These are phyloP conservation scores for Malus sieversii DNA, from an alignment of 306 rosid species.

Conservation along the genomic window DNA sequence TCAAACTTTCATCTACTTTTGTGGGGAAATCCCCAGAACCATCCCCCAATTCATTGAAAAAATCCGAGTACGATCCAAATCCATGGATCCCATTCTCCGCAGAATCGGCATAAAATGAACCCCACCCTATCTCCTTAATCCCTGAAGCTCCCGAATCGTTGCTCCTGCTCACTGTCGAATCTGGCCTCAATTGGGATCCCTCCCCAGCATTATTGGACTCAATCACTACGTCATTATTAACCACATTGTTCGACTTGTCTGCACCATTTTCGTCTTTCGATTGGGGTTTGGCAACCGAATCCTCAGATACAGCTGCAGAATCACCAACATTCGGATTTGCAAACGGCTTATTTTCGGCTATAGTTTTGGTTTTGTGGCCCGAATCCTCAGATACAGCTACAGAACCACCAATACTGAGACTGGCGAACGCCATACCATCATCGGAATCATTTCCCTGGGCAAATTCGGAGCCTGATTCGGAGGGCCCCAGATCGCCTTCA, in stretches of 20 bases:
- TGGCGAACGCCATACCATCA: conserved; percentile 49
- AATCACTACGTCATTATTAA: not conserved
- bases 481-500: conserved; percentile 49
- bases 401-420: conserved; percentile 39
- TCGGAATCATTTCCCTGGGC: conserved; percentile 46
- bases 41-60: conserved; percentile 60
- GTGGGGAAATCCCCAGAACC: conserved; percentile 30
- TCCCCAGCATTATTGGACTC: conserved; percentile 22
- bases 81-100: conserved; percentile 37
- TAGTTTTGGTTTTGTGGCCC: not conserved
- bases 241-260: not conserved
- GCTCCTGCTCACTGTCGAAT: conserved; percentile 17
- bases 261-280: conserved; percentile 6
- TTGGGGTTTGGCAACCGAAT: conserved; percentile 9
- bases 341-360: conserved; percentile 24
- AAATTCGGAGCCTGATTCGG: conserved; percentile 15
- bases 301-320: conserved; percentile 28
- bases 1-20: conserved; percentile 14
- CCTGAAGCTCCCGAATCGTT: conserved; percentile 28
- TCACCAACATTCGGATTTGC: conserved; percentile 43
- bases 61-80: conserved; percentile 63
- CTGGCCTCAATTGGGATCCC: conserved; percentile 19
- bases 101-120: conserved; percentile 57
- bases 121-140: conserved; percentile 76
- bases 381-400: conserved; percentile 33